A percentile compares a stretch with the other conserved stretches of the same genome.
Conservation (phyloP, 768 basidiomycete species). For the Clathrus columnatus region DNA sequence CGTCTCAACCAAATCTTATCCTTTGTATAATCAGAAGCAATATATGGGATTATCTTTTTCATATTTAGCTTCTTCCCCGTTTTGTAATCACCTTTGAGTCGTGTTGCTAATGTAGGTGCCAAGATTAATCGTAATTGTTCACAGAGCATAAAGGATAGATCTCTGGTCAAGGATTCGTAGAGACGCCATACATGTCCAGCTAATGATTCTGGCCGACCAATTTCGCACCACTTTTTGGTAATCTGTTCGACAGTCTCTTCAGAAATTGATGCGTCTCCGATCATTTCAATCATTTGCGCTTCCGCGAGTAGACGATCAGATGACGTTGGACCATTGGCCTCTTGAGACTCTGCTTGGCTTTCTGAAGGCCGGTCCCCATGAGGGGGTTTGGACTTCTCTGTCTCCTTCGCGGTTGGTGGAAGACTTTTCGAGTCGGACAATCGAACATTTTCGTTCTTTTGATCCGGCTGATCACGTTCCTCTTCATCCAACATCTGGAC, state of each 20-base stretch:
- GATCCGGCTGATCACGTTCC: not conserved
- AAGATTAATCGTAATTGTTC: slow-evolving; percentile 95
- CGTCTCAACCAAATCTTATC: slow-evolving; percentile 98
- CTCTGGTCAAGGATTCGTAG: slow-evolving; percentile 85
- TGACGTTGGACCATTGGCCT: not conserved
- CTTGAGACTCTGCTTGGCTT: too few species aligned
- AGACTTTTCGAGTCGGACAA: not conserved
- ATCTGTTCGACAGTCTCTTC: slow-evolving; percentile 36
- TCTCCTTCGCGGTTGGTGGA: not conserved
- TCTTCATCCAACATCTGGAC: slow-evolving; percentile 67
- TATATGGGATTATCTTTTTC: slow-evolving; percentile 97
- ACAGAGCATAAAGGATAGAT: slow-evolving; percentile 85
- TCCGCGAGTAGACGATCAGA: slow-evolving; percentile 28
- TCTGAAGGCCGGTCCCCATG: too few species aligned
- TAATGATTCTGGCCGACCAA: slow-evolving; percentile 43
- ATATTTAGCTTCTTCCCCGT: slow-evolving; percentile 97
- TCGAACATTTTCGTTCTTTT: not conserved
- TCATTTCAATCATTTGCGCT: slow-evolving; percentile 19
- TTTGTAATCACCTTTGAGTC: slow-evolving; percentile 93
- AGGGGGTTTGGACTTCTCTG: not conserved
- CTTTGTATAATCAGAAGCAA: slow-evolving; percentile 97
- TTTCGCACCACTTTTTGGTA: slow-evolving; percentile 52
- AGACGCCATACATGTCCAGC: slow-evolving; percentile 82
- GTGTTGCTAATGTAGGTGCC: slow-evolving; percentile 88
- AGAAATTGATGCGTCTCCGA: not conserved